Evolutionary conservation across 2,329 filamentous ascomycete genomes (phyloP).

Genomic region (Trichophyton rubrum): DNA sequence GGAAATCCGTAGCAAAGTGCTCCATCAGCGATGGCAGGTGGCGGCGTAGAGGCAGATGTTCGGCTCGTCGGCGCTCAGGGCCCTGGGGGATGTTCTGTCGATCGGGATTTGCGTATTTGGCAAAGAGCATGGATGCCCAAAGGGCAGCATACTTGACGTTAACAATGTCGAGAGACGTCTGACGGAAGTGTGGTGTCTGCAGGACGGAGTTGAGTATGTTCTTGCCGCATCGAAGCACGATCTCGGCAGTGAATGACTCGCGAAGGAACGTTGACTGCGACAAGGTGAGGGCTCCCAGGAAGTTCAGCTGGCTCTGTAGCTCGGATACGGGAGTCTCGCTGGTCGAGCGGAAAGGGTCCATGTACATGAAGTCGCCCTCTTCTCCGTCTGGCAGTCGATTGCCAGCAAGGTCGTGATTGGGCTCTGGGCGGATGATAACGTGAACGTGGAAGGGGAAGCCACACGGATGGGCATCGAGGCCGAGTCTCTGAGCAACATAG

Average conservation of each 20-base stretch:
- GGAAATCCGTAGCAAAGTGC: constrained; percentile 51
- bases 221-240: constrained; percentile 62
- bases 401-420: constrained; percentile 50
- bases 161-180: constrained; percentile 40
- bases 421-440: constrained; percentile 55
- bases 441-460: constrained; percentile 78
- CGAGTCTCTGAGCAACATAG: constrained; percentile 60
- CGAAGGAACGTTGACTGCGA: constrained; percentile 44
- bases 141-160: constrained; percentile 58
- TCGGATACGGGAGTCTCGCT: constrained; percentile 51
- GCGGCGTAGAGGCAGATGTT: constrained; percentile 44
- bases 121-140: constrained; percentile 55
- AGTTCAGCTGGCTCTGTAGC: constrained; percentile 48
- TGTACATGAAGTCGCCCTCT: constrained; percentile 52
- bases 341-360: constrained; percentile 66
- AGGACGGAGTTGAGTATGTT: constrained; percentile 69
- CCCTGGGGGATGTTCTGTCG: background rate
- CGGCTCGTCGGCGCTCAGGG: constrained; percentile 23
- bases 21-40: constrained; percentile 53
- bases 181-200: constrained; percentile 31
- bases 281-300: constrained; percentile 33
- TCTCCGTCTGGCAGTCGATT: constrained; percentile 16
- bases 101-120: constrained; percentile 19
- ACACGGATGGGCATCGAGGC: constrained; percentile 64
- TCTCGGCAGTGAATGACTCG: constrained; percentile 51